These are phyloP conservation scores for Trichoderma brevicompactum DNA, from an alignment of 2,329 filamentous ascomycete species.

Conservation along the genomic window DNA sequence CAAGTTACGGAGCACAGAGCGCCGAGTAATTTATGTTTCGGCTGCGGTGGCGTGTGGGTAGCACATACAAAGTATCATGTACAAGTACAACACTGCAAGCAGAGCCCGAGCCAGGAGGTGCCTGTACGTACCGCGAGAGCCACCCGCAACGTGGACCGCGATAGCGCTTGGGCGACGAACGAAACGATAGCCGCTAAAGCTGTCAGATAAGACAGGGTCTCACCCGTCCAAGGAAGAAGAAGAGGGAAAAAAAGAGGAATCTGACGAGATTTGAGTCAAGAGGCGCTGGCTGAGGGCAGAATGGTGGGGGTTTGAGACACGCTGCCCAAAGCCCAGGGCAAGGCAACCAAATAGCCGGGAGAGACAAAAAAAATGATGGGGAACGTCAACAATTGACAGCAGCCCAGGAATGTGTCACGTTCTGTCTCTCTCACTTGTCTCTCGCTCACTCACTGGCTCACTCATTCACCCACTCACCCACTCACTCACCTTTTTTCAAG, in stretches of 20 bases:
- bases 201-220: constrained; percentile 3
- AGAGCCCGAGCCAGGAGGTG: not conserved
- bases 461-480: too few relatives aligned
- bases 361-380: not conserved
- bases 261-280: not conserved
- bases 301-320: constrained; percentile 13
- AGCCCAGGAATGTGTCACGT: not conserved
- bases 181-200: not conserved
- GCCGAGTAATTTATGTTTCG: too few relatives aligned
- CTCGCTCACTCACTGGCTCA: too few relatives aligned
- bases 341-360: constrained; percentile 5
- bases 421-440: not conserved
- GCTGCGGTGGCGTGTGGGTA: not conserved
- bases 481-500: too few relatives aligned
- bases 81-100: too few relatives aligned
- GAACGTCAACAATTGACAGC: not conserved
- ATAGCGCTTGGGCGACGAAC: not conserved
- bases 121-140: not conserved
- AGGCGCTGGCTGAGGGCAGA: too few relatives aligned
- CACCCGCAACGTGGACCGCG: not conserved
- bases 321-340: not conserved
- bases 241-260: not conserved
- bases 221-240: not conserved
- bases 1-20: too few relatives aligned
- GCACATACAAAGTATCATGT: too few relatives aligned